Evolutionary conservation across 2,329 filamentous ascomycete species (phyloP), one percentile per base, ranked within the genome.

Genomic region (Beauveria australis): DNA sequence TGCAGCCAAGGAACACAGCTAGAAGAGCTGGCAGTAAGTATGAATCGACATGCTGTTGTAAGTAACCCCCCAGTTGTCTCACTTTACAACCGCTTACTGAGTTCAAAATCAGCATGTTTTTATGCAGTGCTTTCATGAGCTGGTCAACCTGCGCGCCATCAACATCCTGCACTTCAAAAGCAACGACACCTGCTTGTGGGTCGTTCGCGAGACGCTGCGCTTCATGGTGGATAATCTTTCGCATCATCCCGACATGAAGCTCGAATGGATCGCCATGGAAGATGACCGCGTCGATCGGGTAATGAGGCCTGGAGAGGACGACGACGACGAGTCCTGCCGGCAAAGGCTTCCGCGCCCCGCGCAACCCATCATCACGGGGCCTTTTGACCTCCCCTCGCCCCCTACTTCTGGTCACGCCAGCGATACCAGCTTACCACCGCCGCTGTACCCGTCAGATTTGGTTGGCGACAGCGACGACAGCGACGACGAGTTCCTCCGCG

Each of bases 171-270:
- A 74, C 40, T 80, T 86, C 62, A 77, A 80, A 19, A 80, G 78
- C 62, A 79, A 82, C 37, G 81, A 85, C 64, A 80, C 79, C 0
- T 85, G 82, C 61, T 72, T 79, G 16, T 83, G 78, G 73, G 79
- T 85, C 8, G 78, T 81, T 71, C 75, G 77, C 19, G 83, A 87
- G 70, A 80, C 81, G 2, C 76, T 80, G 46, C 77, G 76, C n/a
- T 86, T 86, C 67, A 76, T 83, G 30, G 75, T 84, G 10, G 84
- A 87, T 67, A 82, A 76, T 37, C 69, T 87, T 2, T 78, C 80
- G 2, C 81, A 86, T 62, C 76, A 81, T 61, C 81, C 81, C 0
- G 67, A 79, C 10, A 73, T 84, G 67, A 81, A 81, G 65, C 73
- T 87, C 2, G 80, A 86, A 67, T 87, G 80, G 75, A 72, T 87